These are phyloP conservation scores for Trypanosoma cruzi DNA, from an alignment of 208 protist genomes.

Conservation along the genomic window DNA sequence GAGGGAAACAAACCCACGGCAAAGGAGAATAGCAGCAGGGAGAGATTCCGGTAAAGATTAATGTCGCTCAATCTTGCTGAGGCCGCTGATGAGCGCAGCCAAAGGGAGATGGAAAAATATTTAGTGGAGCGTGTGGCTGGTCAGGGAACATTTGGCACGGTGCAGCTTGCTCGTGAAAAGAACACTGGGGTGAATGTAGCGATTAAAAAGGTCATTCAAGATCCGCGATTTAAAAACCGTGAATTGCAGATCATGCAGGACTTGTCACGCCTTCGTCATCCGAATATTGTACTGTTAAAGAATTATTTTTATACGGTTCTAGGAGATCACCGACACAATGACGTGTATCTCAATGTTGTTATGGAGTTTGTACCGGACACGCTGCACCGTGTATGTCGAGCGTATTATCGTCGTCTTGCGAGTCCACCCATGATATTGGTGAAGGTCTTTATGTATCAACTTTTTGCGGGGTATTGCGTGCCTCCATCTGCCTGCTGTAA, in stretches of 20 bases:
- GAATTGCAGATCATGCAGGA: slow-evolving; percentile 95
- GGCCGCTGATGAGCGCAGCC: slow-evolving; percentile 68
- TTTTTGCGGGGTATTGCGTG: slow-evolving; percentile 94
- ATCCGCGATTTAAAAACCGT: slow-evolving; percentile 98
- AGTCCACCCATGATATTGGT: slow-evolving; percentile 70
- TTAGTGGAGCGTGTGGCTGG: slow-evolving; percentile 93
- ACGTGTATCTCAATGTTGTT: slow-evolving; percentile 99
- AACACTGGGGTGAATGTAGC: slow-evolving; percentile 63
- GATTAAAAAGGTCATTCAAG: slow-evolving; percentile 95
- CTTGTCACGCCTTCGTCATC: slow-evolving; percentile 85
- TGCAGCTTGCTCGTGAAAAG: slow-evolving; percentile 93
- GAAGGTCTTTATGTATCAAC: slow-evolving; percentile 88
- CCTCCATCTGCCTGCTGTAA: slow-evolving; percentile 94
- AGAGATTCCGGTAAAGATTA: slow-evolving; percentile 18
- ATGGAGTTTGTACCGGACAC: slow-evolving; percentile 99
- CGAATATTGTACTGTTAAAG: slow-evolving; percentile 95
- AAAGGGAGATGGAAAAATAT: slow-evolving; percentile 87
- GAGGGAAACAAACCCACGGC: background rate
- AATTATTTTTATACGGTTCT: slow-evolving; percentile 97
- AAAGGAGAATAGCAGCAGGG: slow-evolving; percentile 12
- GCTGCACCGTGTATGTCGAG: slow-evolving; percentile 94
- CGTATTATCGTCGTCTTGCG: slow-evolving; percentile 94
- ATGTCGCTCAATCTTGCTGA: slow-evolving; percentile 69
- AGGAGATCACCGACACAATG: slow-evolving; percentile 91
- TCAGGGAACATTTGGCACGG: slow-evolving; percentile 97